Conservation (phyloP, 768 basidiomycete genomes). For the Mycena vitilis region DNA sequence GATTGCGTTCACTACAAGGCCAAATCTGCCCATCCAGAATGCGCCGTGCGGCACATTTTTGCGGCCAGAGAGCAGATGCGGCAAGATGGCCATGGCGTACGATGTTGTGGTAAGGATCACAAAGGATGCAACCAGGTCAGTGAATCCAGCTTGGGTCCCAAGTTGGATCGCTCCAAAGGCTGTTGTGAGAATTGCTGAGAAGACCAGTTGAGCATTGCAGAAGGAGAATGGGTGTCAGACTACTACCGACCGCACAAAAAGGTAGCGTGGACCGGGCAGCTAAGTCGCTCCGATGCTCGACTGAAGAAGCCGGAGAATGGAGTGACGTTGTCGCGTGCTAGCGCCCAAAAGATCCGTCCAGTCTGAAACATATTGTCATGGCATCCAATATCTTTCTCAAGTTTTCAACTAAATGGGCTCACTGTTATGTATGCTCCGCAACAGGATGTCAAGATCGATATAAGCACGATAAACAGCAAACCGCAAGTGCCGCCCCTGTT, state of each 20-base stretch:
- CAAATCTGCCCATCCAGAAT: slow-evolving; percentile 32
- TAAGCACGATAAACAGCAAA: slow-evolving; percentile 26
- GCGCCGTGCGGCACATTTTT: slow-evolving; percentile 30
- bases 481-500: slow-evolving; percentile 31
- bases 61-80: slow-evolving; percentile 33
- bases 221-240: not conserved
- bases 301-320: slow-evolving; percentile 32
- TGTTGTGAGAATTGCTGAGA: slow-evolving; percentile 25
- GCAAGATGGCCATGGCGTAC: slow-evolving; percentile 34
- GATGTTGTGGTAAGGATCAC: slow-evolving; percentile 35
- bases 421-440: slow-evolving; percentile 31
- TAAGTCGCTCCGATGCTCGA: slow-evolving; percentile 24
- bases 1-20: slow-evolving; percentile 24
- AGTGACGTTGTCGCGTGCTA: slow-evolving; percentile 34
- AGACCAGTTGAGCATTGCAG: not conserved
- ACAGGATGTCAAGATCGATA: slow-evolving; percentile 23
- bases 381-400: not conserved
- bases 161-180: slow-evolving; percentile 35
- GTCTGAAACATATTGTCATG: slow-evolving; percentile 10
- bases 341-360: slow-evolving; percentile 32
- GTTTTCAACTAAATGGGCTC: not conserved
- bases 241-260: slow-evolving; percentile 32
- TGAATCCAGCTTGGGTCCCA: slow-evolving; percentile 32
- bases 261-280: slow-evolving; percentile 32
- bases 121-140: slow-evolving; percentile 32